Evolutionary conservation across 2,329 filamentous ascomycete genomes (phyloP), one percentile per base, ranked within the genome.

Genomic region (Cyclaneusma minus): DNA sequence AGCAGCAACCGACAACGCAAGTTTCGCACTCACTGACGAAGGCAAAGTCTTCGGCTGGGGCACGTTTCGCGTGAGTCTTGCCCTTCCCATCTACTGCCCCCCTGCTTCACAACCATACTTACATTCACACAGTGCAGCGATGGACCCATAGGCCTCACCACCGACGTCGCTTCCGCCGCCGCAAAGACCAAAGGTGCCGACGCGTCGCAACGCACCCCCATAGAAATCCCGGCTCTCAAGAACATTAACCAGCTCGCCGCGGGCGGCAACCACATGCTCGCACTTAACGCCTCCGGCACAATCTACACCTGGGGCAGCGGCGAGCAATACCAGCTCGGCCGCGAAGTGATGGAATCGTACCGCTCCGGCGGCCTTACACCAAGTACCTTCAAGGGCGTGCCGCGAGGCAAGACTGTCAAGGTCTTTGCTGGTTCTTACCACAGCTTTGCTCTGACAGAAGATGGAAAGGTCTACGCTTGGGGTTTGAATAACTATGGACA

Each of bases 401-500:
- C 39, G 22, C 29, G 37, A 12, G 38, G 40, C 35, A 42, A 35
- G 24, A 45, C 44, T 25, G 34, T 33, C 20, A 25, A 37, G 8
- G 64, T 76, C 26, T 52, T 52, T 3, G 54, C 59, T 34, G 83
- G 83, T 22, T 68, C 75, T 9, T 87, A 85, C 52, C 81, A 92
- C 56, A 79, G 73, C 39, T 87, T 92, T 41, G 77, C 76, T 25
- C 64, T 83, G 25, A 64, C 67, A 40, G 65, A 70, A 34, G 64
- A 73, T 15, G 73, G 73, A 20, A 62, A 67, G 16, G 75, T 87
- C 16, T 89, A 72, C 52, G 68, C 73, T 0, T 92, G 83, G 82
- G 83, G 84, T 13, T 58, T 87, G 16, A 92, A 92, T 62, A 84
- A 79, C 52, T 91, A 80, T 50, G 79, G 76, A 35, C 76, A 92